Evolutionary conservation across 2,329 filamentous ascomycete genomes (phyloP).

Genomic region (Cladosporium sp.): DNA sequence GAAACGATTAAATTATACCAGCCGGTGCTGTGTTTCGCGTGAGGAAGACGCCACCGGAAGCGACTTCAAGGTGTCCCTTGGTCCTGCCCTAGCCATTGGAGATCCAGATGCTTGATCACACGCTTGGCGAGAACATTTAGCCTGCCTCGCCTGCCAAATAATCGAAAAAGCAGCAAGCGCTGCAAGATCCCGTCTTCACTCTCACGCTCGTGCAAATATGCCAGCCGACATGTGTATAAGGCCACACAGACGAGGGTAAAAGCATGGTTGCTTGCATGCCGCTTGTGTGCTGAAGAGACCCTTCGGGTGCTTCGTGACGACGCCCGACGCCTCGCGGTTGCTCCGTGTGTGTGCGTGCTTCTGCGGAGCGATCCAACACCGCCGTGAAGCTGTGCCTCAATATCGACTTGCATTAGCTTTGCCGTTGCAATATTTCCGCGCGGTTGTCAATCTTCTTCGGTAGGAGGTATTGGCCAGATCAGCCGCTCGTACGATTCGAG

Average conservation of each 20-base stretch:
- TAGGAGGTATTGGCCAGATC: neutral
- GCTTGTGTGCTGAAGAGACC: neutral
- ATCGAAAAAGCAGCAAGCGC: neutral
- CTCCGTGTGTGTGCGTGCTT: neutral
- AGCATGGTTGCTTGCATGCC: neutral
- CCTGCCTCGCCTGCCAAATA: neutral
- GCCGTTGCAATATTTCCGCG: neutral
- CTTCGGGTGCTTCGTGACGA: neutral
- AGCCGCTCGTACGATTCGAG: neutral
- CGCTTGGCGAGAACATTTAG: neutral
- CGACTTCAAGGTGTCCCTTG: neutral
- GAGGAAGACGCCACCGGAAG: neutral
- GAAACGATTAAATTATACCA: slow-evolving; percentile 5
- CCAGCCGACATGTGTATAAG: neutral
- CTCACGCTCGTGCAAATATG: neutral
- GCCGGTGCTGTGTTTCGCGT: neutral
- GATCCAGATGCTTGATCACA: neutral
- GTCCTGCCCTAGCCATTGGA: neutral
- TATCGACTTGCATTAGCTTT: neutral
- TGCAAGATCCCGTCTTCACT: slow-evolving; percentile 1
- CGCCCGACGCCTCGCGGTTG: neutral
- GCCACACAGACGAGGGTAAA: neutral
- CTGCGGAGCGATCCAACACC: neutral
- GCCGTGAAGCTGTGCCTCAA: slow-evolving; percentile 5
- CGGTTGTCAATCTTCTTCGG: neutral